These are phyloP conservation scores for Incumbomyces delicatus DNA, from an alignment of 2,329 filamentous ascomycete genomes.

Conservation along the genomic window DNA sequence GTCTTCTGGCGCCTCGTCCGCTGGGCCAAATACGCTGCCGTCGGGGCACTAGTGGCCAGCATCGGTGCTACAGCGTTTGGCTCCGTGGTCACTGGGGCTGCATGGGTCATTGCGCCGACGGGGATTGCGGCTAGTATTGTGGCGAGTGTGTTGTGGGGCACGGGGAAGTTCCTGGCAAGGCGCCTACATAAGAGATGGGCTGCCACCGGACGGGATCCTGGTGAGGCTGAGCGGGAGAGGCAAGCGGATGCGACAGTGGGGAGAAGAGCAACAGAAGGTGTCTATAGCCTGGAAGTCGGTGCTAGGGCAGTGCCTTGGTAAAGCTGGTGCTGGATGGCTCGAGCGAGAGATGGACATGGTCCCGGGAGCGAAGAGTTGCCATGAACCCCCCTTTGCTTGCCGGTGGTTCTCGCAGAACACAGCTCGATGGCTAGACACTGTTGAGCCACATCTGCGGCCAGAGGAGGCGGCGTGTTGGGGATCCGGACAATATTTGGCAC, in stretches of 20 bases:
- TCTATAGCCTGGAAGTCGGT: constrained; percentile 15
- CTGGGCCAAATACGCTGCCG: constrained; percentile 20
- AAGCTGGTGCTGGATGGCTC: neutral
- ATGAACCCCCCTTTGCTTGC: too few relatives aligned
- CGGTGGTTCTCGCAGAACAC: too few relatives aligned
- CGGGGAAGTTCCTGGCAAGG: constrained; percentile 16
- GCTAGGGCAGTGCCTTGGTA: constrained; percentile 17
- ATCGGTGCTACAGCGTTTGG: constrained; percentile 19
- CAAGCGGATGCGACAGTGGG: constrained; percentile 8
- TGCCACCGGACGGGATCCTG: constrained; percentile 13
- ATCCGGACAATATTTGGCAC: too few relatives aligned
- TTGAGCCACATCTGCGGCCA: too few relatives aligned
- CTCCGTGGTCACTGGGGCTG: constrained; percentile 15
- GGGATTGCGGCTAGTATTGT: constrained; percentile 17
- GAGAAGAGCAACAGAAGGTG: constrained; percentile 10
- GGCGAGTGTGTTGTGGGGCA: constrained; percentile 17
- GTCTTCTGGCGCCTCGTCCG: constrained; percentile 21
- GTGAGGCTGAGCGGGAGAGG: constrained; percentile 13
- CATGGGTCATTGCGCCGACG: constrained; percentile 18
- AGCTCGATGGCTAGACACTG: too few relatives aligned
- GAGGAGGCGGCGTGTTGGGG: too few relatives aligned
- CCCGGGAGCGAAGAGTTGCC: too few relatives aligned
- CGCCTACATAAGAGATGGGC: constrained; percentile 16
- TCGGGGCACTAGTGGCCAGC: constrained; percentile 16
- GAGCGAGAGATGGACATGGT: too few relatives aligned